Evolutionary conservation across 2,329 filamentous ascomycete genomes (phyloP).

Genomic region (Microascus cirrosus): DNA sequence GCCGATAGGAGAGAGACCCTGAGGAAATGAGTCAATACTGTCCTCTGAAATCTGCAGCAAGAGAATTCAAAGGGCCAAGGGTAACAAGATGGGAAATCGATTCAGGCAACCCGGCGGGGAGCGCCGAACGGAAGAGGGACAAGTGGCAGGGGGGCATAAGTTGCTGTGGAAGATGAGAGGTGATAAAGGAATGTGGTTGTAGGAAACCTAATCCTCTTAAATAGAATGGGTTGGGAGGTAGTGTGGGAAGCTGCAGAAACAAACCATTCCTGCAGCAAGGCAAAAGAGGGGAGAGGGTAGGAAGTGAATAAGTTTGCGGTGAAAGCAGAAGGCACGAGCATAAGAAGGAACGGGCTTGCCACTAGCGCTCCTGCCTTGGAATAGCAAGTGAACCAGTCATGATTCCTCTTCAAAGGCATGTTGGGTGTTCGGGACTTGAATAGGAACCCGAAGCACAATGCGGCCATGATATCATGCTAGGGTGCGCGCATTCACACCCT

Average conservation of each 20-base stretch:
- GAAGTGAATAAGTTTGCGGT: neutral
- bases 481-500: neutral
- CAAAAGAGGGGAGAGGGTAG: neutral
- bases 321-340: constrained; percentile 4
- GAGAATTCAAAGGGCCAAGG: neutral
- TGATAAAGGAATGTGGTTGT: constrained; percentile 5
- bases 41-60: neutral
- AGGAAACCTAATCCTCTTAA: constrained; percentile 3
- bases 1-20: constrained; percentile 40
- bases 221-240: neutral
- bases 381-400: neutral
- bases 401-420: neutral
- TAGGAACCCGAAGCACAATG: neutral
- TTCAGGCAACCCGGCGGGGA: neutral
- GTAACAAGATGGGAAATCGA: neutral
- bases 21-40: constrained; percentile 20
- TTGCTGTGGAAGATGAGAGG: constrained; percentile 7
- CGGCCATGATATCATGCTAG: neutral
- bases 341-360: neutral
- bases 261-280: neutral
- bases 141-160: neutral
- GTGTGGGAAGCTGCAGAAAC: neutral
- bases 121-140: too few relatives aligned
- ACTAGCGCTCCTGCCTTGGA: neutral
- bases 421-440: neutral